Percentiles rank a stretch among this genome's conserved stretches.
phyloP scores from a whole-genome alignment of 345 rosid species.

The Hibiscus tridactylites region DNA sequence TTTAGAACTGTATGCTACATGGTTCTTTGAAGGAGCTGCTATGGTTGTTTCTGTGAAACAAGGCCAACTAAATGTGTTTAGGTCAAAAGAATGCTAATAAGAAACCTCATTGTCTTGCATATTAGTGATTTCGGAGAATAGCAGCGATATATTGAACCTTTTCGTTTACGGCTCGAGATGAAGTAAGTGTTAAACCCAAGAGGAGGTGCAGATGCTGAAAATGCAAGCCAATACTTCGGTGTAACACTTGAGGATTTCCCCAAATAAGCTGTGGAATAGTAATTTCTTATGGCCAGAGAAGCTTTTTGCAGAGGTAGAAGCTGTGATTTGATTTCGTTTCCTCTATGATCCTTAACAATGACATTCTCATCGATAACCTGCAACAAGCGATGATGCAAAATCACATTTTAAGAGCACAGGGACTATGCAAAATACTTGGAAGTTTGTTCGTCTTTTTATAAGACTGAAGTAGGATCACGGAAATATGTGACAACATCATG shows the following conservation, averaged over 20 bases:
- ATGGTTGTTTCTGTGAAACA: background rate
- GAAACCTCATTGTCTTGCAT: background rate
- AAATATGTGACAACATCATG: background rate
- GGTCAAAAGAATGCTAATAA: background rate
- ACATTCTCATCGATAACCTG: slow-evolving; percentile 46
- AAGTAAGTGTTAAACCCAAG: slow-evolving; percentile 55
- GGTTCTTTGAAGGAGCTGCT: slow-evolving; percentile 11
- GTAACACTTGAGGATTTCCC: slow-evolving; percentile 35
- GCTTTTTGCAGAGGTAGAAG: slow-evolving; percentile 42
- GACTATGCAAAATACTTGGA: background rate
- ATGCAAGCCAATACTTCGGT: slow-evolving; percentile 60
- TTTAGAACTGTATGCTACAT: slow-evolving; percentile 19
- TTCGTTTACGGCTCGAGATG: slow-evolving; percentile 35
- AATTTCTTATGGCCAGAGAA: slow-evolving; percentile 29
- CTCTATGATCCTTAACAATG: slow-evolving; percentile 42
- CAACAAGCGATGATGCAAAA: slow-evolving; percentile 2
- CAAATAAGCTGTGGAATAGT: slow-evolving; percentile 43
- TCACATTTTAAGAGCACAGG: background rate
- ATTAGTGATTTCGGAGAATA: background rate
- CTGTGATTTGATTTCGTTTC: slow-evolving; percentile 50
- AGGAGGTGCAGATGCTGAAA: slow-evolving; percentile 55
- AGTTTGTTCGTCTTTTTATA: background rate
- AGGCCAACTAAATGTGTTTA: background rate
- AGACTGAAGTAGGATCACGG: too few species aligned
- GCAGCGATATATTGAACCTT: slow-evolving; percentile 27